Evolutionary conservation across 192 early-diverging fungal species (phyloP).

Genomic region (Entrophospora sp.): DNA sequence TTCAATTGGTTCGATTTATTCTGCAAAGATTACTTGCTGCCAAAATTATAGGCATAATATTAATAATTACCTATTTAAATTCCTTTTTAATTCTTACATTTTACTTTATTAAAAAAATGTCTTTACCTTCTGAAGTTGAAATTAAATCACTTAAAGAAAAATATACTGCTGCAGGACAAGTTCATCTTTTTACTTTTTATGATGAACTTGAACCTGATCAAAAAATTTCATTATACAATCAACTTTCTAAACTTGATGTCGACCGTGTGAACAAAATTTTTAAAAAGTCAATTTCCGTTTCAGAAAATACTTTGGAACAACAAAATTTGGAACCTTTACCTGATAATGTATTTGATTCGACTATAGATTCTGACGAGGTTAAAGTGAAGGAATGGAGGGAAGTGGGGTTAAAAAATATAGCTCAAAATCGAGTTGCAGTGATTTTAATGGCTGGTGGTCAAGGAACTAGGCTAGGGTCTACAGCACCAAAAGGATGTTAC

Average conservation of each 20-base stretch:
- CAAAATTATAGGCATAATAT: too few relatives aligned
- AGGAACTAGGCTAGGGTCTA: constrained; percentile 74
- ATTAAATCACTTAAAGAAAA: constrained; percentile 43
- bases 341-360: constrained; percentile 55
- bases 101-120: too few relatives aligned
- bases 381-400: constrained; percentile 60
- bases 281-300: constrained; percentile 54
- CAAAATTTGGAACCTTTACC: constrained; percentile 66
- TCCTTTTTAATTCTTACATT: too few relatives aligned
- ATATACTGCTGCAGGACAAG: constrained; percentile 70
- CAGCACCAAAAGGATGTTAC: constrained; percentile 89
- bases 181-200: constrained; percentile 80
- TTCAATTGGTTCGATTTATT: too few relatives aligned
- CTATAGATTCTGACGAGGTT: constrained; percentile 39
- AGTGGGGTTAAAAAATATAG: constrained; percentile 70
- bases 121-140: constrained; percentile 27
- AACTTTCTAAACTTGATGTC: constrained; percentile 69
- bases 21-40: too few relatives aligned
- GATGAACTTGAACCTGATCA: constrained; percentile 53
- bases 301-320: constrained; percentile 33
- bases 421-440: constrained; percentile 83
- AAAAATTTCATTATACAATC: constrained; percentile 48
- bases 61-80: too few relatives aligned
- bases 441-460: constrained; percentile 91
- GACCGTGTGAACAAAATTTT: constrained; percentile 78